These are phyloP conservation scores for Acorus gramineus DNA, from an alignment of 106 monocot species.

Conservation along the genomic window DNA sequence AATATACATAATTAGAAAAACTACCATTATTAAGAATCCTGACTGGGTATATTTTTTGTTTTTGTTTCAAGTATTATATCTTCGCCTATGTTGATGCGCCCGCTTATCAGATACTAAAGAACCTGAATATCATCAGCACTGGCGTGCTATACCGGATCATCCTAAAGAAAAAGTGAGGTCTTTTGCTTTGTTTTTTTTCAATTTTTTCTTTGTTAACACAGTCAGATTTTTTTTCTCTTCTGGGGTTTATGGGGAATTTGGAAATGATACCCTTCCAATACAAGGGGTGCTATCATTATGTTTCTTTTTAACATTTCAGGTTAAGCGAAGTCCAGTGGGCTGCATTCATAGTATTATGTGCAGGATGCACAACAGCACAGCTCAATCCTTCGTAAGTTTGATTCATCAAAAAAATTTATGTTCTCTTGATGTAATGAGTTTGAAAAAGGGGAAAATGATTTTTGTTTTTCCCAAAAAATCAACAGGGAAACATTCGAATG, in stretches of 20 bases:
- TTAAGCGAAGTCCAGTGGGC: conserved; percentile 89
- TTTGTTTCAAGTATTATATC: conserved; percentile 74
- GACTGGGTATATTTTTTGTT: neutral
- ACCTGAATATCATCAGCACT: conserved; percentile 96
- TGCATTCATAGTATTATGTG: conserved; percentile 80
- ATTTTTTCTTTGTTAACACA: neutral
- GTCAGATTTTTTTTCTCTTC: neutral
- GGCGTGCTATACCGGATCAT: conserved; percentile 87
- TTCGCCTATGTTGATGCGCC: conserved; percentile 98
- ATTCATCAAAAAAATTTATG: neutral
- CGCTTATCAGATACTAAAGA: conserved; percentile 96
- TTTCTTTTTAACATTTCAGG: conserved; percentile 23
- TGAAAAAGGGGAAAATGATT: too few relatives aligned
- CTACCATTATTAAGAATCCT: conserved; percentile 2
- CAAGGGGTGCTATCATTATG: neutral
- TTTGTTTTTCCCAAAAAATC: too few relatives aligned
- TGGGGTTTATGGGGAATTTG: neutral
- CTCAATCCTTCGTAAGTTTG: conserved; percentile 68
- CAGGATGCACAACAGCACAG: conserved; percentile 91
- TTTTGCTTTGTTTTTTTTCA: neutral
- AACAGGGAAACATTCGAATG: too few relatives aligned
- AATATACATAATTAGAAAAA: neutral
- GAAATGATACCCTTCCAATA: neutral
- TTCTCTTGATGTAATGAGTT: neutral
- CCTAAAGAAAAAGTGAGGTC: conserved; percentile 80